Evolutionary conservation across 257 asterid species (phyloP), one percentile per base, ranked within the genome.

Genomic region (Solanum etuberosum): DNA sequence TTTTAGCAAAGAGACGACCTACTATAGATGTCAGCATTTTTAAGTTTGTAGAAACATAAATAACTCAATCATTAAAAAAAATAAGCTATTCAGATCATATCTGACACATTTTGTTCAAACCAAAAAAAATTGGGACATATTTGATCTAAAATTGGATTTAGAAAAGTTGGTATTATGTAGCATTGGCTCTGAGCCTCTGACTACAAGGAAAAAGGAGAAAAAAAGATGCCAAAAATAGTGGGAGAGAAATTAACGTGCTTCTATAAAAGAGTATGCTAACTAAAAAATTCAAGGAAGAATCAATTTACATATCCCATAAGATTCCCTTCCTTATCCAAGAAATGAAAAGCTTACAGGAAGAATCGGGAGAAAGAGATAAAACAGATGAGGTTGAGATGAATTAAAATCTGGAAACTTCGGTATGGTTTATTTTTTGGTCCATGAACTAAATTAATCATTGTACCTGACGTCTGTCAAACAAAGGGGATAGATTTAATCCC

Each of bases 401-500:
- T 18, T 81, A 18, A 48, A 81, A 5, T 81, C 7, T 48, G 29
- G 18, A 23, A 81, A 29, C 43, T 46, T 29, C 34, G 27, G 14
- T 80, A 46, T 46, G 67, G 67, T 46, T 80, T 46, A 80, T 27
- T 80, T 67, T 80, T 81, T 18, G 29, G 27, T 18, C 85, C 42
- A 18, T 81, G 43, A 81, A 81, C 21, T 48, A 81, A 81, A 81
- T 78, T 78, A 78, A 43, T 59, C 29, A 37, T 59, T 73, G 77
- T 92, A 95, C 99, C 98, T 94, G 98, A 74, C 95, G 96, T 93
- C 98, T 91, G 87, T 97, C 99, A 92, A 97, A 97, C 92, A 97
- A 92, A 72, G 98, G 95, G 25, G 99, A 96, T 85, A 97, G 93
- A 91, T 97, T 95, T 89, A 97, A 90, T 86, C 99, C 99, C 90